A percentile compares a stretch with the other conserved stretches of the same genome.
phyloP scores from a whole-genome alignment of 306 rosid species.

The Canavalia ensiformis region DNA sequence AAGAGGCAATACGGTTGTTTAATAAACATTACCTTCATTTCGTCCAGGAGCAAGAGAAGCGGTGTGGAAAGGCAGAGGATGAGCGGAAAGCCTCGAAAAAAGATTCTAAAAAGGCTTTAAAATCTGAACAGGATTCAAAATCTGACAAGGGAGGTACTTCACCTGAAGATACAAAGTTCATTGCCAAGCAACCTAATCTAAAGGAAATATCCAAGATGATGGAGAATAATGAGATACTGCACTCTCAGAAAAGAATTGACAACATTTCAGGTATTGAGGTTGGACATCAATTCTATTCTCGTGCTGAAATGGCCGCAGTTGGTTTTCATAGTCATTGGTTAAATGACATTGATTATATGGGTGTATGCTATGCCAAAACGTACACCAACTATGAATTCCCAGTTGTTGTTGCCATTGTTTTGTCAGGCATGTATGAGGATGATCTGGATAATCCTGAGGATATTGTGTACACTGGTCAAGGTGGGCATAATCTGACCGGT shows the following conservation, averaged over 20 bases:
- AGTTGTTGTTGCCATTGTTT: slow-evolving; percentile 85
- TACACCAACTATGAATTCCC: slow-evolving; percentile 64
- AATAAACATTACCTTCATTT: slow-evolving; percentile 82
- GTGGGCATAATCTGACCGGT: slow-evolving; percentile 91
- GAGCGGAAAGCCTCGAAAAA: slow-evolving; percentile 51
- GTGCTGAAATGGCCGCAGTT: slow-evolving; percentile 96
- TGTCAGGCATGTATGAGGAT: slow-evolving; percentile 97
- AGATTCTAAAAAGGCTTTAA: slow-evolving; percentile 19
- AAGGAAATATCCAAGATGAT: slow-evolving; percentile 90
- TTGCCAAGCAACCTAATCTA: slow-evolving; percentile 85
- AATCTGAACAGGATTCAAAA: slow-evolving; percentile 43
- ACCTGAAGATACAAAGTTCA: slow-evolving; percentile 47
- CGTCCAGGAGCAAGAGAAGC: slow-evolving; percentile 86
- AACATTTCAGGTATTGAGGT: slow-evolving; percentile 85
- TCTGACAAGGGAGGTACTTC: slow-evolving; percentile 48
- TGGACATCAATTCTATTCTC: slow-evolving; percentile 94
- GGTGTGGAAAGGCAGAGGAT: slow-evolving; percentile 56
- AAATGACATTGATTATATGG: slow-evolving; percentile 93
- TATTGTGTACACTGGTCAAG: slow-evolving; percentile 95
- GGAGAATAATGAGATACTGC: slow-evolving; percentile 60
- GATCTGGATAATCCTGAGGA: slow-evolving; percentile 96
- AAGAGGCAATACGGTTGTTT: slow-evolving; percentile 79
- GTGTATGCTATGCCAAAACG: slow-evolving; percentile 65
- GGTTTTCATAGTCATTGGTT: slow-evolving; percentile 98
- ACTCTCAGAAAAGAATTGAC: slow-evolving; percentile 73